Percentiles rank a stretch among this genome's conserved stretches.
Conservation (phyloP, 2,329 filamentous ascomycete genomes). For the Coniochaeta sp. region DNA sequence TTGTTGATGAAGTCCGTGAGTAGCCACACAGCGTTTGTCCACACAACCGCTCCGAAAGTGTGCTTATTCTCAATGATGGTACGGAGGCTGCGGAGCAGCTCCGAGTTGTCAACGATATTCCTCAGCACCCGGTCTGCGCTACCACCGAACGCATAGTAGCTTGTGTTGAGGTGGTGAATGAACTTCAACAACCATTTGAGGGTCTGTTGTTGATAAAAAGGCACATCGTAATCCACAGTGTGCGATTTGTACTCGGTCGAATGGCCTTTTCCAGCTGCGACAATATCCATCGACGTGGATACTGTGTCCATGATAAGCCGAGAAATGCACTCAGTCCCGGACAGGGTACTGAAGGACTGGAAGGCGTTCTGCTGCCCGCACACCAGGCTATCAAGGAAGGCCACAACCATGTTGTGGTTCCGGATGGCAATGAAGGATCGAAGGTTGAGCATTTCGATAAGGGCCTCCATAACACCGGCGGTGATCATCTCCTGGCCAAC, state of each 20-base stretch:
- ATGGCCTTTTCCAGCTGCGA: constrained; percentile 66
- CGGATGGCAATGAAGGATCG: constrained; percentile 76
- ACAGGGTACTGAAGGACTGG: constrained; percentile 70
- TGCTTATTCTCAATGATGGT: constrained; percentile 73
- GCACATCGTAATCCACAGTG: constrained; percentile 86
- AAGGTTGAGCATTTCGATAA: constrained; percentile 81
- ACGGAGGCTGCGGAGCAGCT: constrained; percentile 70
- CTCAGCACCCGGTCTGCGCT: constrained; percentile 86
- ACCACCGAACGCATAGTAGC: constrained; percentile 58
- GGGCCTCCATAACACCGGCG: constrained; percentile 80
- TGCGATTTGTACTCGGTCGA: constrained; percentile 63
- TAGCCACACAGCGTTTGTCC: constrained; percentile 89
- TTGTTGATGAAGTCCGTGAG: constrained; percentile 97
- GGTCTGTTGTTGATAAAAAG: constrained; percentile 88
- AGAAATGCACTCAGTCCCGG: constrained; percentile 86
- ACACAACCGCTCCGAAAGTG: constrained; percentile 85
- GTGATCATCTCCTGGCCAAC: constrained; percentile 79
- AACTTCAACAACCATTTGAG: constrained; percentile 94
- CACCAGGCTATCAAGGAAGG: constrained; percentile 82
- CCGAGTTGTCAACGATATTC: constrained; percentile 90
- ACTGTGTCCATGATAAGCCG: constrained; percentile 78
- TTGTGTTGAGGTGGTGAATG: constrained; percentile 90
- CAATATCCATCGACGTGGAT: constrained; percentile 57
- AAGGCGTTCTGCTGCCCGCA: constrained; percentile 82
- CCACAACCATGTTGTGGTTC: constrained; percentile 75